Conservation (phyloP, 305 asterid species). For the Fraxinus angustifolia region DNA sequence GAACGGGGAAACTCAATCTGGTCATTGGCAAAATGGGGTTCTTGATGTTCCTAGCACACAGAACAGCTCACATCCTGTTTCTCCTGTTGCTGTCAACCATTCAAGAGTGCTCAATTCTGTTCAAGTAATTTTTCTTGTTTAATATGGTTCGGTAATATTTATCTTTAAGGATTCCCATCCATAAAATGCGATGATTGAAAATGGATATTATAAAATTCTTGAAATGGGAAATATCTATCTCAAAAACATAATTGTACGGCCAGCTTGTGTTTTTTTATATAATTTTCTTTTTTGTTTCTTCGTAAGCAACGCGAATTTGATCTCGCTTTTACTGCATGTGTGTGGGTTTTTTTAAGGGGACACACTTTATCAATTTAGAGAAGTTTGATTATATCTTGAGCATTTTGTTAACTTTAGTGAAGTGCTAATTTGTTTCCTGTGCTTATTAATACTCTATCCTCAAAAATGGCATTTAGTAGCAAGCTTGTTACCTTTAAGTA, state of each 20-base stretch:
- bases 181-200: background rate
- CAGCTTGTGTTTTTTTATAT: background rate
- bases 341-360: background rate
- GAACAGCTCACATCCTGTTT: conserved; percentile 53
- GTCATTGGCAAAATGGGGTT: conserved; percentile 86
- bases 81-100: conserved; percentile 82
- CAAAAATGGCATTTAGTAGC: background rate
- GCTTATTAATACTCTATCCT: background rate
- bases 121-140: conserved; percentile 46
- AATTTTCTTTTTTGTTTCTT: background rate
- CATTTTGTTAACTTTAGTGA: background rate
- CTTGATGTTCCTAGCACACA: conserved; percentile 86
- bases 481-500: background rate
- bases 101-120: conserved; percentile 80
- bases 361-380: background rate
- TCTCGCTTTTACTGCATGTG: background rate
- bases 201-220: background rate
- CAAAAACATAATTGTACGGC: background rate
- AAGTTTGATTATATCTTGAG: background rate
- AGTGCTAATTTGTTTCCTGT: background rate
- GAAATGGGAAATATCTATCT: background rate
- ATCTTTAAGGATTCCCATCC: background rate
- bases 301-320: background rate
- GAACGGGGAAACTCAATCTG: conserved; percentile 79
- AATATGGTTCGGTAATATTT: background rate